Evolutionary conservation across 2,329 filamentous ascomycete genomes (phyloP), one percentile per base, ranked within the genome.

Genomic region (Penicillium paneum): DNA sequence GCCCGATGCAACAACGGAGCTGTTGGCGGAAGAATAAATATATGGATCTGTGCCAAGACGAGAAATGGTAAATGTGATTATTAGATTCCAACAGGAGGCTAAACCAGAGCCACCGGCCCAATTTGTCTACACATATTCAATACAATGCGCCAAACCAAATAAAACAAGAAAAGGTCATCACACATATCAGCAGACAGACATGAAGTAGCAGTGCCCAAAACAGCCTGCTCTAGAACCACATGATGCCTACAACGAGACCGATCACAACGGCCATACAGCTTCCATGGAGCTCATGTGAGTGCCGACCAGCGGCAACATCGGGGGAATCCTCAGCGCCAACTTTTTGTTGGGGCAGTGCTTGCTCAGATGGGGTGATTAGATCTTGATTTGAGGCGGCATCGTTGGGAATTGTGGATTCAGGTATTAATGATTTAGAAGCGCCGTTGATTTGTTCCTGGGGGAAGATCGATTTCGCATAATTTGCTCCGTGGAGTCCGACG

Each of bases 211-310:
- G 35, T 31, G 34, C 17, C 28, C n/a, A 41, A 46, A 17, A 17
- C 17, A 24, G 12, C 38, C 21, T 31, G 13, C 28, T 3, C 32
- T 62, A 73, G 49, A 73, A 72, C 70, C 70, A 73, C 58, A 71
- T 67, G 19, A 72, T 70, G n/a, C 70, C 70, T 5, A 55, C 70
- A 7, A 72, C 67, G 31, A 73, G 55, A 28, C 69, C 69, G 19
- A 73, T 69, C 28, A 73, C 69, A 40, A 73, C 66, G 29, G 71
- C 71, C 71, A 73, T 72, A 26, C 67, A 72, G 54, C 70, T 73
- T 13, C 69, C 69, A 34, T 65, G 67, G 40, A 69, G 59, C 29
- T 70, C 60, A 28, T 63, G 59, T 6, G 71, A 60, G 36, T 65
- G 61, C 43, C 55, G 61, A 38, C 64, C 55, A 40, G 62, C 51